Percentiles rank a stretch among this genome's conserved stretches.
These are phyloP conservation scores for Pichia sp. DNA, from an alignment of 1,139 yeast species.

Conservation along the genomic window DNA sequence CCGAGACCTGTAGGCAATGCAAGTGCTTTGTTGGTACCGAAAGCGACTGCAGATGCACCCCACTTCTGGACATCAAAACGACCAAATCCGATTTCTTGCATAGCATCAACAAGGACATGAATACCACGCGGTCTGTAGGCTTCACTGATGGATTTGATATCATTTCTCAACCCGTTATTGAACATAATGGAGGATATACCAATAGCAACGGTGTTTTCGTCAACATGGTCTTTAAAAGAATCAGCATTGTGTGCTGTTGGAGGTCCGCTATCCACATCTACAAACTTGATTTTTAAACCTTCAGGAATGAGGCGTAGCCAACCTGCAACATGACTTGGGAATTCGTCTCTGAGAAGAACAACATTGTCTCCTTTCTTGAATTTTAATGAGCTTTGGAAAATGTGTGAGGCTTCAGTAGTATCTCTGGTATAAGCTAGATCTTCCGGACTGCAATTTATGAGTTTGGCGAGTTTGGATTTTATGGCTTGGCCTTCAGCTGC, in stretches of 20 bases:
- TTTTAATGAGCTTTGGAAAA: conserved; percentile 6
- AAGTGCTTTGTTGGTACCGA: conserved; percentile 3
- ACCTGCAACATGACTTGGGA: conserved; percentile 4
- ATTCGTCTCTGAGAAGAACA: conserved; percentile 2
- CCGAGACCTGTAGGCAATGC: conserved; percentile 7
- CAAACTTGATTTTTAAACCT: conserved; percentile 4
- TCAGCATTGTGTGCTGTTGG: neutral
- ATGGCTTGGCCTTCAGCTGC: neutral
- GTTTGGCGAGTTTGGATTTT: neutral
- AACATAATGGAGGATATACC: conserved; percentile 6
- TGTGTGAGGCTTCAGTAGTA: conserved; percentile 3
- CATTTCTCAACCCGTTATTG: conserved; percentile 3
- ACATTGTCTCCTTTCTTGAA: conserved; percentile 8
- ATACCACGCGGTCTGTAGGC: conserved; percentile 8
- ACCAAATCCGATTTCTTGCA: conserved; percentile 8
- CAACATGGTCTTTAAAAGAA: conserved; percentile 4
- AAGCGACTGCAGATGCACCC: conserved; percentile 6
- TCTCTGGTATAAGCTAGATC: conserved; percentile 7
- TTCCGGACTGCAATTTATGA: conserved; percentile 3
- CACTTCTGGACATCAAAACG: conserved; percentile 3
- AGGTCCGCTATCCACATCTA: neutral
- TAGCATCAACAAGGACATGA: conserved; percentile 8
- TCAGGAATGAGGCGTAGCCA: conserved; percentile 2
- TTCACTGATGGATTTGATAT: conserved; percentile 1
- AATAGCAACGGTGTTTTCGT: conserved; percentile 6